Base-by-base conservation (phyloP, 306 rosid genomes). In the Fagus crenata region DNA sequence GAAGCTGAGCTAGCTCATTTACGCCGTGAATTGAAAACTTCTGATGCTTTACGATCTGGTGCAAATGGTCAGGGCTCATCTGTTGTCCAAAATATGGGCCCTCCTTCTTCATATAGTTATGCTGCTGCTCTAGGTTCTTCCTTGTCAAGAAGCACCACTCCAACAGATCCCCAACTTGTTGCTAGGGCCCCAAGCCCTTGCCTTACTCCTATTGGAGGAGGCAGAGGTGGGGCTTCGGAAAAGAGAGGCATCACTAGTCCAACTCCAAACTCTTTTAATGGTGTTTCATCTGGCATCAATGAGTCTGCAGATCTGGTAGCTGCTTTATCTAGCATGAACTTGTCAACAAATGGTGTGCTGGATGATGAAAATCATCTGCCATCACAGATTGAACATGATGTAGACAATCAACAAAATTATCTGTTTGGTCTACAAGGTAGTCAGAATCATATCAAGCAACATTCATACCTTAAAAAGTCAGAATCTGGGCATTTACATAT, bases 181-280 rank as follows among this genome's bases (percentile, higher is more conserved):
- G 89, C 93, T 67, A 89, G 99, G 85, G 96, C 97, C 76, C 93
- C 99, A 42, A 92, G 99, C 85, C 98, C 98, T 58, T 95, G 97
- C 60, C 88, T 80, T 77, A 87, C 96, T 36, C 97, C 99, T 59
- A 92, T 95, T 75, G 99, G 99, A 58, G 92, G 91, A 5, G 97
- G 97, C 15, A 87, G 99, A 86, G 84, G 42, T 68, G 72, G 71
- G 72, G 72, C 89, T 64, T 72, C 84, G 5, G 96, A 94, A 22
- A 94, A 90, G 87, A 92, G 94, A 81, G 84, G 88, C 72, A 67
- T 87, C 36, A n/a, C 88, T 18, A 84, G 89, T 80, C 84, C 97
- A 40, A 89, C 89, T 80, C 84, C 97, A 40, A 89, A 90, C 69
- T 81, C 93, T 59, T 89, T 75, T 53, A 81, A 87, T 84, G 87